Conservation (phyloP, 1,139 yeast species). For the Candida buenavistaensis region DNA sequence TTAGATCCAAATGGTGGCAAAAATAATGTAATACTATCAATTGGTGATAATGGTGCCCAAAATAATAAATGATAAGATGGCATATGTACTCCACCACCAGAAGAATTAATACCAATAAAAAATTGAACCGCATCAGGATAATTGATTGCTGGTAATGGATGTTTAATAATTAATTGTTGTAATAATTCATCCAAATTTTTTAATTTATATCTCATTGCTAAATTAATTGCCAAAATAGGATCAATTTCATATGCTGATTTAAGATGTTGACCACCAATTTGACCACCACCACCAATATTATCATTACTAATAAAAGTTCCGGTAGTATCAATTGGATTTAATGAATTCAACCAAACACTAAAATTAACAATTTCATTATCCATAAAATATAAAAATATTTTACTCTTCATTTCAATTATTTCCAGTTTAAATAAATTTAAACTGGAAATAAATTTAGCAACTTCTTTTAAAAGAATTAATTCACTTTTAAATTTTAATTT, state of each 20-base stretch:
- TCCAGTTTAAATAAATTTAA: slow-evolving; percentile 24
- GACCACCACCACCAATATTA: slow-evolving; percentile 22
- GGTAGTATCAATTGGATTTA: slow-evolving; percentile 45
- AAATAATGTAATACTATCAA: slow-evolving; percentile 83
- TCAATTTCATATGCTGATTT: slow-evolving; percentile 62
- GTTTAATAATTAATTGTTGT: slow-evolving; percentile 45
- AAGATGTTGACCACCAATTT: slow-evolving; percentile 36
- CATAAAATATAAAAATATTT: slow-evolving; percentile 59
- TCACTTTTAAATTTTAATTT: slow-evolving; percentile 71
- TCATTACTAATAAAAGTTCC: slow-evolving; percentile 34
- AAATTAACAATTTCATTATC: slow-evolving; percentile 74
- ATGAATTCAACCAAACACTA: slow-evolving; percentile 78
- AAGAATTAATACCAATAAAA: slow-evolving; percentile 48
- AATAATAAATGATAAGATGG: slow-evolving; percentile 54
- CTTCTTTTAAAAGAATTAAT: slow-evolving; percentile 54
- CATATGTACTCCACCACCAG: slow-evolving; percentile 41
- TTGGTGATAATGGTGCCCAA: slow-evolving; percentile 80
- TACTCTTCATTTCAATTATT: slow-evolving; percentile 44
- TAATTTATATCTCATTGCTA: slow-evolving; percentile 58
- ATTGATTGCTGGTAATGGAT: slow-evolving; percentile 63
- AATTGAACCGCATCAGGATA: slow-evolving; percentile 68
- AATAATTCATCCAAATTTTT: slow-evolving; percentile 46
- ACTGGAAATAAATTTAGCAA: slow-evolving; percentile 38
- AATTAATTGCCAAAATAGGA: slow-evolving; percentile 72
- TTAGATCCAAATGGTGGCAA: slow-evolving; percentile 72